These are phyloP conservation scores for Bretziella fagacearum DNA, from an alignment of 2,329 filamentous ascomycete species.

Conservation along the genomic window DNA sequence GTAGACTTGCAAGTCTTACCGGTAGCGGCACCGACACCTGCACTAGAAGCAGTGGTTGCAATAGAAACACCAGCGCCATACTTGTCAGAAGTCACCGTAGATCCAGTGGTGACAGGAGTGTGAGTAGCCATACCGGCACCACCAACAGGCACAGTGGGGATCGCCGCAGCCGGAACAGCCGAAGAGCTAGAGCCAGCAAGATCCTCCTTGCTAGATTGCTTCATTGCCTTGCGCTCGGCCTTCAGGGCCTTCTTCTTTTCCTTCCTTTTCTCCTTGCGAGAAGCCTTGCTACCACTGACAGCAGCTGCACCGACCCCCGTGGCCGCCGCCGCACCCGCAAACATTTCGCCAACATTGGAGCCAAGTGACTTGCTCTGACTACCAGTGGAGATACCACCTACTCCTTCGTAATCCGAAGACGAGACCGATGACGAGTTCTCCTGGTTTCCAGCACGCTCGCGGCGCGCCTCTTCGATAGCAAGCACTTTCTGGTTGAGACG, in stretches of 20 bases:
- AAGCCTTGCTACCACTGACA: neutral
- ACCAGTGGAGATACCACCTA: conserved; percentile 1
- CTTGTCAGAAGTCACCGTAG: neutral
- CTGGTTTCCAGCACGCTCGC: no score
- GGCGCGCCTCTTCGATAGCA: neutral
- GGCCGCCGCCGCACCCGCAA: conserved; percentile 7
- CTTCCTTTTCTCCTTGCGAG: conserved; percentile 41
- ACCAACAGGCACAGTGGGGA: neutral
- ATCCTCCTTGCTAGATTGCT: neutral
- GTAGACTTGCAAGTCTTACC: neutral
- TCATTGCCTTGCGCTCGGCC: conserved; percentile 26
- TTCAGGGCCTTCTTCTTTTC: conserved; percentile 70
- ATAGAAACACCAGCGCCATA: neutral
- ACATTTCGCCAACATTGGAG: conserved; percentile 8
- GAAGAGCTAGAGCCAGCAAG: neutral
- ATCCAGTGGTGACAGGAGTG: neutral
- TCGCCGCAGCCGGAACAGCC: neutral
- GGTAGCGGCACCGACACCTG: neutral
- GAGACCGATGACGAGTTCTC: no score
- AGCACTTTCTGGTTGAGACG: neutral
- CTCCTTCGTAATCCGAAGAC: no score
- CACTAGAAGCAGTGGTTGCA: neutral
- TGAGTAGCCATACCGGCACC: neutral
- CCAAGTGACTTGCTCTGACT: conserved; percentile 3
- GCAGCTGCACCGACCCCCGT: conserved; percentile 4